Evolutionary conservation across 305 asterid species (phyloP).

Genomic region (Solanum hybrid): DNA sequence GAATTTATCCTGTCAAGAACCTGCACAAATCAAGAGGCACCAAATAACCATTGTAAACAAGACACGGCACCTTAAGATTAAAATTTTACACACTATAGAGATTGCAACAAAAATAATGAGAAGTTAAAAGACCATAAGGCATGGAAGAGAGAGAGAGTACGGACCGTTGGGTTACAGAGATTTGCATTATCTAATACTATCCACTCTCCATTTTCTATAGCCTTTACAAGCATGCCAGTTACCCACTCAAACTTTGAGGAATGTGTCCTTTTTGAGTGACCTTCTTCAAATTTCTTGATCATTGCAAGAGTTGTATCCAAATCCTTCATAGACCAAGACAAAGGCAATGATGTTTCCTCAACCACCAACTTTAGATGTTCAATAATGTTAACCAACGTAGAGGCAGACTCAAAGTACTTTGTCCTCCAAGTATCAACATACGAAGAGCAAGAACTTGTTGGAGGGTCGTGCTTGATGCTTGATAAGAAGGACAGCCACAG

Average conservation of each 20-base stretch:
- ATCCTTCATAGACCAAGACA: slow-evolving; percentile 68
- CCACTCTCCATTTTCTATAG: slow-evolving; percentile 99
- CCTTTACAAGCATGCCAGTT: slow-evolving; percentile 76
- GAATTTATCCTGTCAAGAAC: slow-evolving; percentile 98
- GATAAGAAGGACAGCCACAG: slow-evolving; percentile 72
- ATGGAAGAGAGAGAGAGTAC: slow-evolving; percentile 13
- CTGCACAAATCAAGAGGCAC: slow-evolving; percentile 30
- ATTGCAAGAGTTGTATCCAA: slow-evolving; percentile 42
- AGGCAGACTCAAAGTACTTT: slow-evolving; percentile 36
- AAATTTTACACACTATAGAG: not conserved
- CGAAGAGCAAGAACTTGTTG: slow-evolving; percentile 26
- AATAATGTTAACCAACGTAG: slow-evolving; percentile 47
- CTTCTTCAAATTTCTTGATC: slow-evolving; percentile 45
- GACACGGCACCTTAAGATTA: not conserved
- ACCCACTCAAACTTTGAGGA: slow-evolving; percentile 94
- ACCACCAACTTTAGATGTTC: slow-evolving; percentile 43
- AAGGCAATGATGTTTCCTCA: slow-evolving; percentile 24
- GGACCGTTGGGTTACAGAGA: slow-evolving; percentile 98
- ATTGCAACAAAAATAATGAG: not conserved
- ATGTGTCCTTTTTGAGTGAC: slow-evolving; percentile 27
- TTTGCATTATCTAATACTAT: slow-evolving; percentile 93
- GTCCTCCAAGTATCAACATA: slow-evolving; percentile 36
- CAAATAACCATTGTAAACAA: slow-evolving; percentile 5
- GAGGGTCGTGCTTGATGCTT: slow-evolving; percentile 24
- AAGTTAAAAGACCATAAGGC: not conserved